Base-by-base conservation (phyloP, 345 rosid genomes). In the Triadica sebifera region DNA sequence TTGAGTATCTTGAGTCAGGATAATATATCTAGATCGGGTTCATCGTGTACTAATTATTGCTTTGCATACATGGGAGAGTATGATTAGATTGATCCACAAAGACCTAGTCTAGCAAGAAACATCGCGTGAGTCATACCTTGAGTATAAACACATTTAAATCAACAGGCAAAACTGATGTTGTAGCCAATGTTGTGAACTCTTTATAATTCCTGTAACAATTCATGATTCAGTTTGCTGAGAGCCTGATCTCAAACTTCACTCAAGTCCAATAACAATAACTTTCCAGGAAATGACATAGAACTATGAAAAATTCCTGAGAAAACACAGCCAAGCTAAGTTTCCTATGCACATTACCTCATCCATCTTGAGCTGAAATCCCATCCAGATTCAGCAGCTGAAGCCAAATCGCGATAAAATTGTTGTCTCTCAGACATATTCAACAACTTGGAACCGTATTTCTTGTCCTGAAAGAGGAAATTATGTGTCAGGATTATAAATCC, bases 321-420 rank as follows among this genome's bases (percentile, higher is more conserved):
- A 29, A 29, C 34, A 29, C 2, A 29, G 34, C 34, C 34, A 29
- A 29, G 34, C 34, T 29, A 29, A 29, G 34, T 29, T 29, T 5
- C 5, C 47, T 43, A 10, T 43, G 47, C 9, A 43, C 8, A 8
- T 57, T 71, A 89, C 97, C 97, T 93, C 98, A 93, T 93, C 99
- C 98, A 96, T 81, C 97, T 85, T 25, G 93, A 80, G 82, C 95
- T 88, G 76, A 96, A 96, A 81, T 93, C 99, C 85, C 89, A 88
- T 69, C 99, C 98, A 29, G 97, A 84, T 90, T 93, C 99, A 81
- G 97, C 97, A 70, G 90, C 66, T 0, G 99, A 84, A 37, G 98
- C 98, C 69, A 93, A 0, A 62, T 93, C 88, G 25, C 90, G 84
- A 80, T 88, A 89, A 71, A 96, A 87, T 56, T 75, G 80, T 69